Base-by-base conservation (phyloP, 2,329 filamentous ascomycete genomes). In the Verruconis gallopava region DNA sequence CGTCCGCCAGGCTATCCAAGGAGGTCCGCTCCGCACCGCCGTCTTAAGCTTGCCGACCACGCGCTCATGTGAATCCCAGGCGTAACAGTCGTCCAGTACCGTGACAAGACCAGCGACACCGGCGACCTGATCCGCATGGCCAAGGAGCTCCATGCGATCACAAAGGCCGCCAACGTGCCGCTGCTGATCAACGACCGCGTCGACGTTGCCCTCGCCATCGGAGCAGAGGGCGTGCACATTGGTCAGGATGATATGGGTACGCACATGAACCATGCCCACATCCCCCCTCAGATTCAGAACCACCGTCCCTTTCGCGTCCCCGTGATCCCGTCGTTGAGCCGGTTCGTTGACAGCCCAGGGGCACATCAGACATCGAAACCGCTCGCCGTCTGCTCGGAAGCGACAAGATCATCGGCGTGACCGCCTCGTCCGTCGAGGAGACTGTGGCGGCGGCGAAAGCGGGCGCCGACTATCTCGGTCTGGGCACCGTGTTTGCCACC, bases 101-200 rank as follows among this genome's bases (percentile, higher is more conserved):
- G 89, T 57, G 86, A 95, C 66, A 95, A 96, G 66, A 76, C 69
- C 33, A 79, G 76, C 55, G 80, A 88, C 51, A 91, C 82, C 1
- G 75, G 71, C 15, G 68, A 67, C 9, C 72, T 91, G 47, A 73
- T 94, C 37, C 64, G 70, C n/a, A 82, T 72, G 33, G 88, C 80
- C 13, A 72, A 70, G 51, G 70, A 66, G 49, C 70, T 96, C 39
- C 86, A 93, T 57, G 59, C 65, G 28, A 65, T 91, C 47, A 89
- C 85, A 15, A 67, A 67, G 48, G 66, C 67, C 37, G 69, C 81
- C 55, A 68, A 69, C 13, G 75, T 94, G 3, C 89, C 89, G 21
- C 71, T 96, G 44, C 67, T 96, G 42, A 86, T 96, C 66, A 96
- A 96, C 57, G 91, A 96, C 58, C 77, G 88, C 11, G 74, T 95